Base-by-base conservation (phyloP, 768 basidiomycete genomes). In the Cystobasidiopsis lactophilus region DNA sequence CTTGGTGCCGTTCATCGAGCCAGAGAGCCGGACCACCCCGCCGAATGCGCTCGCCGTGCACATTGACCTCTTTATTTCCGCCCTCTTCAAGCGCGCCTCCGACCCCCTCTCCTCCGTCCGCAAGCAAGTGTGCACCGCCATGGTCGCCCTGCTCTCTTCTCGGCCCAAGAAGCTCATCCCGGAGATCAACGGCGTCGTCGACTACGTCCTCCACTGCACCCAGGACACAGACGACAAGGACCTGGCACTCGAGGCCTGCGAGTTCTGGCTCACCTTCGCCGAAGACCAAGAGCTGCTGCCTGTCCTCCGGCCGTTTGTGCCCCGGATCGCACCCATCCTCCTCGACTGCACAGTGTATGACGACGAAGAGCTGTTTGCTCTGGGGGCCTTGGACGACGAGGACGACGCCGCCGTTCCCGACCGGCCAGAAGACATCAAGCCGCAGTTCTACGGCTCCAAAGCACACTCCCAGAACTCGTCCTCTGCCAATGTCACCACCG, bases 181-280 rank as follows among this genome's bases (percentile, higher is more conserved):
- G 0, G 86, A 95, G 66, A 84, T 98, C 75, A 66, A 71, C 23
- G 86, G 85, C 60, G 93, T 98, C 39, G 88, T 91, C 26, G 86
- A 93, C 66, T 98, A 93, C 68, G 96, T 98, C 85, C 74, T 96
- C 37, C 96, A 88, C 69, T 91, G 86, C 26, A 95, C 86, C 14
- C 88, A 89, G 68, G 89, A 95, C 37, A n/a, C n/a, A n/a, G 55
- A 56, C 35, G 56, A 57, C 37, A 82, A 83, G 69, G 86, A 95
- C 66, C 89, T 95, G 69, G 81, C 80, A 57, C 73, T 98, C 46
- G 93, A 98, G 69, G 93, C 93, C 23, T 93, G 89, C 73, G 93
- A 98, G 72, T 98, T 98, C 67, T 98, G 93, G 93, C 73, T 98
- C 56, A 93, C 89, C 1, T 96, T 98, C 63, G 89, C 93, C 16